Evolutionary conservation across 2,329 filamentous ascomycete species (phyloP).

Genomic region (Pestalotiopsis fici): DNA sequence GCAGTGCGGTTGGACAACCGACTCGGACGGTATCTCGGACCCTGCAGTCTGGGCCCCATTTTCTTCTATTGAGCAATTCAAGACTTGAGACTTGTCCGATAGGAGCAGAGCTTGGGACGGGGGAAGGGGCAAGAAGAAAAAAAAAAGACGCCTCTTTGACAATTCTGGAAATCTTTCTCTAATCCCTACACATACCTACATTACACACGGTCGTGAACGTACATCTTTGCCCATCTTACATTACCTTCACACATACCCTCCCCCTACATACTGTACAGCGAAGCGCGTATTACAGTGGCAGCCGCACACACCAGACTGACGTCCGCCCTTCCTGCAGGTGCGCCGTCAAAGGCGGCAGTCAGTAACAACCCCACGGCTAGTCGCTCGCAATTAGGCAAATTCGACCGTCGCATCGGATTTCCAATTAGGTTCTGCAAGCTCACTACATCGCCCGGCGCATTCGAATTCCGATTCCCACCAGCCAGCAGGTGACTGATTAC

Average conservation of each 20-base stretch:
- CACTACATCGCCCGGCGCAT: background rate
- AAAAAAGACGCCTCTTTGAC: background rate
- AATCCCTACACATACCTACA: background rate
- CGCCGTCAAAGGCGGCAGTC: background rate
- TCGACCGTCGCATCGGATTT: background rate
- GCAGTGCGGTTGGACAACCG: background rate
- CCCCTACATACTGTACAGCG: background rate
- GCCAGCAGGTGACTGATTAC: background rate
- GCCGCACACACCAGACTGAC: background rate
- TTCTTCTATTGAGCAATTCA: background rate
- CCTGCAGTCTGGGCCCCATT: background rate
- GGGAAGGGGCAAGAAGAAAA: background rate
- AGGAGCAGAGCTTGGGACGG: background rate
- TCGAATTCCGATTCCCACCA: background rate
- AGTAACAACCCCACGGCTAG: conserved; percentile 1
- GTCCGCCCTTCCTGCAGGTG: conserved; percentile 3
- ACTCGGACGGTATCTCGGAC: background rate
- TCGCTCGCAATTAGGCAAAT: conserved; percentile 10
- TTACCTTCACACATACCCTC: background rate
- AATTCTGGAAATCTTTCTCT: background rate
- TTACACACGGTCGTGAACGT: background rate
- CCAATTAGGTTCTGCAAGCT: background rate
- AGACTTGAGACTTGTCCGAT: background rate
- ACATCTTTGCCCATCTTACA: background rate
- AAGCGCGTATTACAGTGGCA: background rate